phyloP scores from a whole-genome alignment of 2,329 filamentous ascomycete species.

The Hypomyces perniciosus region DNA sequence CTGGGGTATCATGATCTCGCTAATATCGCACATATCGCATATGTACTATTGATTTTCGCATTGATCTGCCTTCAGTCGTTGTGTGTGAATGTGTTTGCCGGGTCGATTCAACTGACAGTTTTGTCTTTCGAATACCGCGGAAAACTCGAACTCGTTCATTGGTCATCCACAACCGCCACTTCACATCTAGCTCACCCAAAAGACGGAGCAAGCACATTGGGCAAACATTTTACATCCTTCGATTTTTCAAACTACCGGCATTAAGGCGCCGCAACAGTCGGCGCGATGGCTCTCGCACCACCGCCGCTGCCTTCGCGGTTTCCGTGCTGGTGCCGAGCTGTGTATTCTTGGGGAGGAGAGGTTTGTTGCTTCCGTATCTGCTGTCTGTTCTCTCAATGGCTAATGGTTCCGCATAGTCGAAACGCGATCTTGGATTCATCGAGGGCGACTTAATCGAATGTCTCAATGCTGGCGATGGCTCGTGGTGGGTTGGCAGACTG shows the following conservation, averaged over 20 bases:
- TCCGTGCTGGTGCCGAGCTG: slow-evolving; percentile 84
- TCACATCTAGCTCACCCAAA: neutral
- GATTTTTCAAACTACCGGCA: slow-evolving; percentile 1
- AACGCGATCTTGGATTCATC: slow-evolving; percentile 91
- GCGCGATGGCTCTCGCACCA: slow-evolving; percentile 48
- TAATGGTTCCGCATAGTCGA: slow-evolving; percentile 51
- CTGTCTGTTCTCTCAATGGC: slow-evolving; percentile 9
- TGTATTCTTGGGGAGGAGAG: slow-evolving; percentile 93
- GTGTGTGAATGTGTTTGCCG: neutral
- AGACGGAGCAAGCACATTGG: too few species aligned
- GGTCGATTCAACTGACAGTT: neutral
- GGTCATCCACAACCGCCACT: neutral
- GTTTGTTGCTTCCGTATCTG: slow-evolving; percentile 21
- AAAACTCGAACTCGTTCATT: too few species aligned
- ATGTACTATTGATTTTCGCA: slow-evolving; percentile 8
- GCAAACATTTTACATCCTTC: too few species aligned
- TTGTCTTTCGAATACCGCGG: neutral
- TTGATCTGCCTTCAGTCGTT: neutral
- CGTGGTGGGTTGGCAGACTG: slow-evolving; percentile 95
- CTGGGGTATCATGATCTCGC: slow-evolving; percentile 9
- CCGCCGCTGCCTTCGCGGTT: slow-evolving; percentile 67
- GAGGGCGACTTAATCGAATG: slow-evolving; percentile 98
- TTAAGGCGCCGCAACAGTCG: slow-evolving; percentile 3
- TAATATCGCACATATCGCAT: slow-evolving; percentile 7
- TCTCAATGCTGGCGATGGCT: slow-evolving; percentile 92